Evolutionary conservation across 306 rosid species (phyloP).

Genomic region (Cucurbita maxima): DNA sequence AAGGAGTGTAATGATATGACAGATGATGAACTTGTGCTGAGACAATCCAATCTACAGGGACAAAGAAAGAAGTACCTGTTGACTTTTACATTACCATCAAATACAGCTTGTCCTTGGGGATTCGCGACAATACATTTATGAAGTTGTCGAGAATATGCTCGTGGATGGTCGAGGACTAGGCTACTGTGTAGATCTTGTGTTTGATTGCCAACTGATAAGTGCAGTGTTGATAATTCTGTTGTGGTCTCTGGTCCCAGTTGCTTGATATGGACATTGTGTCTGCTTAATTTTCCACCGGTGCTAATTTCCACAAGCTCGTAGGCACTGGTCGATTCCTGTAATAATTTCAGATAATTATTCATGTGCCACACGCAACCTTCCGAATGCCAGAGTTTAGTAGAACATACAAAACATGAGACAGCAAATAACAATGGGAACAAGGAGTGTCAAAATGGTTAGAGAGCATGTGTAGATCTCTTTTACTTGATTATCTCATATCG

Average conservation of each 20-base stretch:
- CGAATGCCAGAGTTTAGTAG: background rate
- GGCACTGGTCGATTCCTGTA: constrained; percentile 59
- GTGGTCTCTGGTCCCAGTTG: constrained; percentile 76
- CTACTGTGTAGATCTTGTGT: constrained; percentile 88
- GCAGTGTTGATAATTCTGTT: constrained; percentile 68
- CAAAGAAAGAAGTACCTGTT: constrained; percentile 50
- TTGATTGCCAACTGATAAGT: constrained; percentile 59
- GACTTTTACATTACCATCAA: constrained; percentile 81
- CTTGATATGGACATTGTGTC: constrained; percentile 80
- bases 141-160: constrained; percentile 82
- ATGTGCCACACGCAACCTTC: background rate
- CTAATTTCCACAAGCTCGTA: constrained; percentile 77
- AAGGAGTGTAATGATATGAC: background rate
- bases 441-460: background rate
- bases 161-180: constrained; percentile 73
- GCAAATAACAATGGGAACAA: background rate
- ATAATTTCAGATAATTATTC: background rate
- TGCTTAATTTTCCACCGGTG: constrained; percentile 68
- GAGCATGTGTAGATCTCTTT: background rate
- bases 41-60: background rate
- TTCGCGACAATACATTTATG: constrained; percentile 90
- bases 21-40: background rate
- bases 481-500: background rate
- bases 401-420: background rate
- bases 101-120: constrained; percentile 76